A percentile compares a stretch with the other conserved stretches of the same genome.
phyloP scores from a whole-genome alignment of 2,329 filamentous ascomycete species.

The Monilinia fructicola region DNA sequence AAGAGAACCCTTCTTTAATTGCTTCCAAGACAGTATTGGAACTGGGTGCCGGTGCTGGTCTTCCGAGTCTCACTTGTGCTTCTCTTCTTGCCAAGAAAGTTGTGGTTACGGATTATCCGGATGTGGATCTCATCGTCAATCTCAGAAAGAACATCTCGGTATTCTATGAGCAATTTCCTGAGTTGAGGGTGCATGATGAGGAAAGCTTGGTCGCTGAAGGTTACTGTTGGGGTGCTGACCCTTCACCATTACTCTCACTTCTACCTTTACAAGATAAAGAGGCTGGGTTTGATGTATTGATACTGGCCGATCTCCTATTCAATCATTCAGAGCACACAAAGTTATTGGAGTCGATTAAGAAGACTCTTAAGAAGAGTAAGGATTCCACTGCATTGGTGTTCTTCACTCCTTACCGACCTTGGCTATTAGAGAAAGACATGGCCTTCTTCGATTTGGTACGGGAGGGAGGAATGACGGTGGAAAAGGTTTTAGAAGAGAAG shows the following conservation, averaged over 20 bases:
- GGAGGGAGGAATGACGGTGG: conserved; percentile 69
- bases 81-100: conserved; percentile 67
- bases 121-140: conserved; percentile 77
- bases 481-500: conserved; percentile 76
- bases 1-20: conserved; percentile 66
- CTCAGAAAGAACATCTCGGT: conserved; percentile 70
- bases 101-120: conserved; percentile 87
- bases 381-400: conserved; percentile 69
- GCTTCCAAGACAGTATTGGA: conserved; percentile 72
- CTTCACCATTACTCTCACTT: conserved; percentile 56
- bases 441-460: conserved; percentile 79
- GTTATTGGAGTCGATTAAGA: conserved; percentile 68
- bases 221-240: conserved; percentile 78
- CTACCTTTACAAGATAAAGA: conserved; percentile 42
- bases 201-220: conserved; percentile 60
- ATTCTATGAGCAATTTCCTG: conserved; percentile 21
- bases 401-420: conserved; percentile 91
- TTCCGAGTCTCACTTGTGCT: conserved; percentile 77
- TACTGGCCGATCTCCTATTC: conserved; percentile 88
- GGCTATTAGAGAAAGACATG: conserved; percentile 82
- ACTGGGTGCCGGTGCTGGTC: conserved; percentile 82
- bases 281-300: conserved; percentile 70
- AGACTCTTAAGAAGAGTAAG: conserved; percentile 56
- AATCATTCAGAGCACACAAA: conserved; percentile 84
- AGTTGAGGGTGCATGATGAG: conserved; percentile 20